Evolutionary conservation across 768 basidiomycete genomes (phyloP).

Genomic region (Jaapia argillacea): DNA sequence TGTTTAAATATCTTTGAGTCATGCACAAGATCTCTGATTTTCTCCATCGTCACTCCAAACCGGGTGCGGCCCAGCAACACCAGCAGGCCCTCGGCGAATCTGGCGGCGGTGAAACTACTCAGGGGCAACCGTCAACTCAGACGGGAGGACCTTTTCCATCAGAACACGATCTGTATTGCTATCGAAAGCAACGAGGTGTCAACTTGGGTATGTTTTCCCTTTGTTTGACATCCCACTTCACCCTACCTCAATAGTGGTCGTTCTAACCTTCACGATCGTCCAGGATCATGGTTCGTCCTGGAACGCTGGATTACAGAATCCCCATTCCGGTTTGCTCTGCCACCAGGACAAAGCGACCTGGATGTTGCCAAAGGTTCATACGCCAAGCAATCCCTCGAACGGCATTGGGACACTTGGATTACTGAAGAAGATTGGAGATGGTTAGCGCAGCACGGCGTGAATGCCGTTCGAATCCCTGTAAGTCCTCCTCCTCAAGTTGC

Average conservation of each 20-base stretch:
- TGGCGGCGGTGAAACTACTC: not conserved
- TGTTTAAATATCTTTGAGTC: too few relatives aligned
- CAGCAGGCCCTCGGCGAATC: too few relatives aligned
- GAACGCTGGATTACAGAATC: constrained; percentile 64
- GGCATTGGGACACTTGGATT: constrained; percentile 48
- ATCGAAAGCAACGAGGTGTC: constrained; percentile 70
- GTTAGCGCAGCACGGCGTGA: constrained; percentile 43
- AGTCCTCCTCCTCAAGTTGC: constrained; percentile 14
- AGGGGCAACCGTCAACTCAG: not conserved
- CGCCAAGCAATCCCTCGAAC: constrained; percentile 31
- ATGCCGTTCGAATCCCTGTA: constrained; percentile 54
- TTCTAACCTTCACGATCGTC: constrained; percentile 1
- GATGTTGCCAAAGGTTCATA: constrained; percentile 51
- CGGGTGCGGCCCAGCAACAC: too few relatives aligned
- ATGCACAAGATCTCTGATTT: not conserved
- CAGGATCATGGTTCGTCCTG: constrained; percentile 73
- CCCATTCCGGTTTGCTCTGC: constrained; percentile 43
- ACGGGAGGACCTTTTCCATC: constrained; percentile 8
- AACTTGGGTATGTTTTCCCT: constrained; percentile 52
- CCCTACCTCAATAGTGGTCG: constrained; percentile 2
- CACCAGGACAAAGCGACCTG: constrained; percentile 56
- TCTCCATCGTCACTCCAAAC: not conserved
- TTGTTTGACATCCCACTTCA: not conserved
- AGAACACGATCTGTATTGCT: constrained; percentile 32
- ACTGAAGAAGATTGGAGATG: constrained; percentile 42